Evolutionary conservation across 2,329 filamentous ascomycete species (phyloP).

Genomic region (Rhynchosporium graminicola): DNA sequence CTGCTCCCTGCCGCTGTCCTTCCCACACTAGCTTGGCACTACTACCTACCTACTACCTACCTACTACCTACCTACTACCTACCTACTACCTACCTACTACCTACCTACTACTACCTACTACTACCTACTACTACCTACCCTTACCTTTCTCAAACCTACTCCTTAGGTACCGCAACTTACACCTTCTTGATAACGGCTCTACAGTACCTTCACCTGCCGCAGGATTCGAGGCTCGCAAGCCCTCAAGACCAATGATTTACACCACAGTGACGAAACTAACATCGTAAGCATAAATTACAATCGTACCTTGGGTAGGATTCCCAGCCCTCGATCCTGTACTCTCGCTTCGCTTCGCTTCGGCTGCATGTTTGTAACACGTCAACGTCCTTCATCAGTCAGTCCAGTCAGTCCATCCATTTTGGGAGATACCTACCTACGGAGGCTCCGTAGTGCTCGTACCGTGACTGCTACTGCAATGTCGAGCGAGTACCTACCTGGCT

Average conservation of each 20-base stretch:
- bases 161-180: not conserved
- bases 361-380: conserved; percentile 32
- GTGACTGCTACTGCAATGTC: conserved; percentile 1
- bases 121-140: not conserved
- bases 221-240: conserved; percentile 29
- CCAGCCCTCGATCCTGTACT: conserved; percentile 35
- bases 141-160: not conserved
- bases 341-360: conserved; percentile 30
- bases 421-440: not conserved
- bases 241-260: conserved; percentile 34
- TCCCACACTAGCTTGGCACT: conserved; percentile 16
- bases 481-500: not conserved
- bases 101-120: no score
- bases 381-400: conserved; percentile 9
- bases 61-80: conserved; percentile 3
- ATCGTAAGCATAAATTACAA: no score
- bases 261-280: conserved; percentile 13
- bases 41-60: not conserved
- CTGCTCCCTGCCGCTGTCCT: conserved; percentile 12
- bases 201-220: conserved; percentile 31
- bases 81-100: no score
- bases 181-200: conserved; percentile 35
- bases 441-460: not conserved
- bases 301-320: not conserved
- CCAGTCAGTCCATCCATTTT: not conserved